phyloP scores from a whole-genome alignment of 2,329 filamentous ascomycete genomes.

The Colletotrichum orchidophilum region DNA sequence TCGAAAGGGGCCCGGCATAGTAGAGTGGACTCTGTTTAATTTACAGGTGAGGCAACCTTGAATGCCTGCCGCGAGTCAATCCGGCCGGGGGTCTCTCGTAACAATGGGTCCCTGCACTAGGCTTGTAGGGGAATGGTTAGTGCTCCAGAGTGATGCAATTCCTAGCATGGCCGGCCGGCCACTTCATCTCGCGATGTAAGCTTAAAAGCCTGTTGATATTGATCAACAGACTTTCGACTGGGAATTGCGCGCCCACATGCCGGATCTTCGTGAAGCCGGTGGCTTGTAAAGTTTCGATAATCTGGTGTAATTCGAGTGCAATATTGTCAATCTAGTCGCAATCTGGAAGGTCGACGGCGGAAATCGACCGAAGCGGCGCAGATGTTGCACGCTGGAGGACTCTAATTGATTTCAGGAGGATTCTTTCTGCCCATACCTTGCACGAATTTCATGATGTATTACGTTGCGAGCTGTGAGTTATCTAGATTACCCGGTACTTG shows the following conservation, averaged over 20 bases:
- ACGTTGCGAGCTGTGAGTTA: too few relatives aligned
- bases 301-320: too few relatives aligned
- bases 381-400: too few relatives aligned
- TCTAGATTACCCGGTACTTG: too few relatives aligned
- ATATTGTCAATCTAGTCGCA: too few relatives aligned
- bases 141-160: neutral
- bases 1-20: neutral
- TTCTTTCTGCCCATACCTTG: too few relatives aligned
- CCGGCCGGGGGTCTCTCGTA: neutral
- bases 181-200: slow-evolving; percentile 9
- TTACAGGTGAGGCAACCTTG: slow-evolving; percentile 9
- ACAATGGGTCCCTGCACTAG: neutral
- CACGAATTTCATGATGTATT: too few relatives aligned
- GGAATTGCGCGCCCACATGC: neutral
- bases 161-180: neutral
- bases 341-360: too few relatives aligned
- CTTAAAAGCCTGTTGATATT: slow-evolving; percentile 3
- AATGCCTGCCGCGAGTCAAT: slow-evolving; percentile 18
- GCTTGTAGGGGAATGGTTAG: neutral
- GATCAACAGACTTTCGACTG: neutral
- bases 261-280: neutral
- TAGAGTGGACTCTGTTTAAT: slow-evolving; percentile 7
- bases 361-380: too few relatives aligned
- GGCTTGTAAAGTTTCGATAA: neutral
- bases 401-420: too few relatives aligned